phyloP scores from a whole-genome alignment of 345 rosid species.

The Firmiana major region DNA sequence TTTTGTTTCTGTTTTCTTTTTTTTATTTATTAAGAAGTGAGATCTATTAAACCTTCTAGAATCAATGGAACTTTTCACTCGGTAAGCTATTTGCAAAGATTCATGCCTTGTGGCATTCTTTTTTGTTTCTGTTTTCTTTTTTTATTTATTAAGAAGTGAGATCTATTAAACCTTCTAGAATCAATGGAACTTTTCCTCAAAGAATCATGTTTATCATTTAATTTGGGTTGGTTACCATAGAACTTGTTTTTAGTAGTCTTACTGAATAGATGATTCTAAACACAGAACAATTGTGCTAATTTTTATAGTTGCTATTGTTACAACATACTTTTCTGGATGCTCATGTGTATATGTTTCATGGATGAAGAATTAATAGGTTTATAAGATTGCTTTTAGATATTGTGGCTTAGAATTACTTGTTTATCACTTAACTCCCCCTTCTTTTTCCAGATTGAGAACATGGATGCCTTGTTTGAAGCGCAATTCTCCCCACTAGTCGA shows the following conservation, averaged over 20 bases:
- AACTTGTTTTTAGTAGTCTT: neutral
- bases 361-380: neutral
- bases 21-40: no score
- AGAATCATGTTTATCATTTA: neutral
- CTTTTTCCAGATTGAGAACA: conserved; percentile 67
- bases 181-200: neutral
- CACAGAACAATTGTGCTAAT: neutral
- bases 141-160: neutral
- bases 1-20: no score
- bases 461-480: conserved; percentile 94
- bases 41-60: no score
- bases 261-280: neutral
- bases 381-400: neutral
- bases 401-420: neutral
- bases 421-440: conserved; percentile 5
- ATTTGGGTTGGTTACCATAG: neutral
- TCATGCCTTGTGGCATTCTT: no score
- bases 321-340: neutral
- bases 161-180: neutral
- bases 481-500: conserved; percentile 87
- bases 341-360: neutral
- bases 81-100: no score
- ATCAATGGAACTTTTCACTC: no score
- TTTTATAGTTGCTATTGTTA: neutral
- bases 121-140: no score